These are phyloP conservation scores for Nicotiana benthamiana DNA, from an alignment of 257 asterid genomes.

Conservation along the genomic window DNA sequence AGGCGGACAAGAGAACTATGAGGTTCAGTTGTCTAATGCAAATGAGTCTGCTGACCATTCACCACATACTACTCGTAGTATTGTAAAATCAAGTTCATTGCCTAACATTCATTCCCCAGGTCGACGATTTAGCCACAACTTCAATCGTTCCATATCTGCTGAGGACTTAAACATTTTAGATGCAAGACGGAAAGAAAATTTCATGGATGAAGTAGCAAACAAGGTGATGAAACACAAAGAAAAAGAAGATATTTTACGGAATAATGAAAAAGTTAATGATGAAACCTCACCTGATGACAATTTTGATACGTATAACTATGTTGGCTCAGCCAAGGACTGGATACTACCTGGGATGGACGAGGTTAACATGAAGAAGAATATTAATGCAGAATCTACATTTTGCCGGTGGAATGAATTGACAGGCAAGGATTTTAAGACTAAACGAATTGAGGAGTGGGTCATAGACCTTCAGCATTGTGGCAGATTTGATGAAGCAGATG, in stretches of 20 bases:
- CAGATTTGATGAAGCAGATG: conserved; percentile 48
- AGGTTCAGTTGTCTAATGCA: conserved; percentile 31
- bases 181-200: conserved; percentile 32
- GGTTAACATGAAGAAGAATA: conserved; percentile 26
- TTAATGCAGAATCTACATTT: conserved; percentile 32
- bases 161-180: conserved; percentile 49
- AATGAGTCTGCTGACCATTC: conserved; percentile 35
- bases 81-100: conserved; percentile 64
- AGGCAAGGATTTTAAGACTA: conserved; percentile 53
- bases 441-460: conserved; percentile 90
- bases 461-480: conserved; percentile 58
- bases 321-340: conserved; percentile 77
- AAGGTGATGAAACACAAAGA: conserved; percentile 25
- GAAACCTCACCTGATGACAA: conserved; percentile 46
- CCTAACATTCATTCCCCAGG: conserved; percentile 51
- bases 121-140: conserved; percentile 10
- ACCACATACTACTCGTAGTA: conserved; percentile 27
- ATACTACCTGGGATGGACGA: conserved; percentile 56
- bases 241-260: conserved; percentile 22
- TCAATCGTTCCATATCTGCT: conserved; percentile 52
- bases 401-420: conserved; percentile 42
- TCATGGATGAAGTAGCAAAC: conserved; percentile 27
- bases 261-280: conserved; percentile 28
- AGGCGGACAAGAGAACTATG: conserved; percentile 37
- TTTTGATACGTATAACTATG: conserved; percentile 41